Percentiles rank a stretch among this genome's conserved stretches.
Evolutionary conservation across 257 asterid species (phyloP).

Genomic region (Primulina tabacum): DNA sequence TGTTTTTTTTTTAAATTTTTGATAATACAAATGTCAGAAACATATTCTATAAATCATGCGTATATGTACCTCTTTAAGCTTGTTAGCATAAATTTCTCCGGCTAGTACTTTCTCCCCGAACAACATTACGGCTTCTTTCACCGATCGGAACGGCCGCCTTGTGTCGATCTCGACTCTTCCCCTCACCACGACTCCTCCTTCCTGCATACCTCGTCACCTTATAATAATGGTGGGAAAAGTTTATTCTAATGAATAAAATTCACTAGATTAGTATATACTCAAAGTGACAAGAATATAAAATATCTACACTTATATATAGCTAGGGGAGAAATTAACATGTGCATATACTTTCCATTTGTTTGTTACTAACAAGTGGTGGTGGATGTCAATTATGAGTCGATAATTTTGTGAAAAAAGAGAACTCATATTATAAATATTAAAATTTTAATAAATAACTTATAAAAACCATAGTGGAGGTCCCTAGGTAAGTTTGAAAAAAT

Average conservation of each 20-base stretch:
- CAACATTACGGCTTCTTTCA: constrained; percentile 68
- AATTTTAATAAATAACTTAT: constrained; percentile 4
- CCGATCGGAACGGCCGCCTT: constrained; percentile 73
- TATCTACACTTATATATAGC: constrained; percentile 15
- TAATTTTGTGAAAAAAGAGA: background rate
- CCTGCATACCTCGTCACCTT: constrained; percentile 33
- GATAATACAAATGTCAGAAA: background rate
- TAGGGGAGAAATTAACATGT: background rate
- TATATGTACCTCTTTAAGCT: constrained; percentile 56
- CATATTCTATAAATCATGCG: background rate
- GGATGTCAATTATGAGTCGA: constrained; percentile 12
- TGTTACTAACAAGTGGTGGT: constrained; percentile 20
- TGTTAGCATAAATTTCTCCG: constrained; percentile 65
- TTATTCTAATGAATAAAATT: no score
- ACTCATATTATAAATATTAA: background rate
- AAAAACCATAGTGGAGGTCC: constrained; percentile 9
- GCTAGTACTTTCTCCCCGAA: constrained; percentile 84
- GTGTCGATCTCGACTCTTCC: constrained; percentile 86
- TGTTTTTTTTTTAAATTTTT: no score
- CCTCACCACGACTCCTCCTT: constrained; percentile 71
- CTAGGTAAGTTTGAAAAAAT: constrained; percentile 14
- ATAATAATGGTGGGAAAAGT: background rate
- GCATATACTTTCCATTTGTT: constrained; percentile 9
- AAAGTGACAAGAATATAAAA: constrained; percentile 18
- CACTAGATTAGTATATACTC: background rate